These are phyloP conservation scores for Botryotinia calthae DNA, from an alignment of 2,329 filamentous ascomycete genomes.

Conservation along the genomic window DNA sequence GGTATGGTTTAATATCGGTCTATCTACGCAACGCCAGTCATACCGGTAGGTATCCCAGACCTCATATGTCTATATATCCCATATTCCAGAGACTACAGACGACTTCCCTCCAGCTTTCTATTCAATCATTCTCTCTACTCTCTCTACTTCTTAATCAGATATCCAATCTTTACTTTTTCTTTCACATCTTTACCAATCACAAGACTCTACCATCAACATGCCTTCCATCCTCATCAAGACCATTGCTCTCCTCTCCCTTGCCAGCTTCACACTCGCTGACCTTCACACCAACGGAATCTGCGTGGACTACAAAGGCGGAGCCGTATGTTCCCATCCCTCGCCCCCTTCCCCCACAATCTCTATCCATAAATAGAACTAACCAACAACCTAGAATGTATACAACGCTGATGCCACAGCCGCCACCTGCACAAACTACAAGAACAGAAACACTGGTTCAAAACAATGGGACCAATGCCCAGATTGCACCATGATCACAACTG, in stretches of 20 bases:
- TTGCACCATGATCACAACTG: not conserved
- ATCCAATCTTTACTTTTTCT: not conserved
- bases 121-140: not conserved
- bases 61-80: not conserved
- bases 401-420: not conserved
- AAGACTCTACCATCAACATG: not conserved
- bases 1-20: not conserved
- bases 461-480: constrained; percentile 13
- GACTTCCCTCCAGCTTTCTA: not conserved
- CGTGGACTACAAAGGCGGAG: not conserved
- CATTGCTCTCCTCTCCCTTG: constrained; percentile 7
- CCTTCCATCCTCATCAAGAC: constrained; percentile 10
- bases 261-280: constrained; percentile 15
- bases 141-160: not conserved
- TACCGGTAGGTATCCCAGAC: no score
- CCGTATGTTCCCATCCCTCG: not conserved
- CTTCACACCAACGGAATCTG: not conserved
- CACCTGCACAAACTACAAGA: not conserved
- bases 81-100: not conserved
- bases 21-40: not conserved
- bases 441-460: not conserved
- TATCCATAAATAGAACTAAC: not conserved
- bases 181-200: not conserved
- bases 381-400: not conserved
- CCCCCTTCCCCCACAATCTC: not conserved